These are phyloP conservation scores for Hanseniaspora guilliermondii DNA, from an alignment of 805 yeast species.

Conservation along the genomic window DNA sequence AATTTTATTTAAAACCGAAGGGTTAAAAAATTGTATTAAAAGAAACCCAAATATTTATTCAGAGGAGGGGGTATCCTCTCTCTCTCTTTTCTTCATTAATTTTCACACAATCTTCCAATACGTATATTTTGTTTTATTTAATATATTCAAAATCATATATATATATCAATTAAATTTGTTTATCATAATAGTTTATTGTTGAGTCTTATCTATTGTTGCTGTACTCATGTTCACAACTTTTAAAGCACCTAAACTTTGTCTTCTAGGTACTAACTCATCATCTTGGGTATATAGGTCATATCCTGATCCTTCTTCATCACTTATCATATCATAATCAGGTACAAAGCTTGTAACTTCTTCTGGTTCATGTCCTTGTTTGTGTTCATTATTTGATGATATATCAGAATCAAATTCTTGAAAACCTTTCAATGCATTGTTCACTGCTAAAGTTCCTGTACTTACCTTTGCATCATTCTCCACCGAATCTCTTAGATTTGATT, in stretches of 20 bases:
- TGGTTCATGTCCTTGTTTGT: neutral
- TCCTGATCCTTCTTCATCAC: neutral
- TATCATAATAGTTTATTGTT: neutral
- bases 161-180: no score
- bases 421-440: conserved; percentile 15
- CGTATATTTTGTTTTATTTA: no score
- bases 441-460: conserved; percentile 8
- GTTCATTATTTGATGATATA: conserved; percentile 9
- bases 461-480: neutral
- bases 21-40: no score
- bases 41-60: no score
- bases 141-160: no score
- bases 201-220: neutral
- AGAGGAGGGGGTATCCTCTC: no score
- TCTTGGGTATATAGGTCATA: neutral
- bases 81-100: no score
- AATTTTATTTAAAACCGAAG: no score
- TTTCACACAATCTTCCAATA: no score
- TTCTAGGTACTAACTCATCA: conserved; percentile 14
- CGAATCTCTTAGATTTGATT: conserved; percentile 5
- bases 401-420: conserved; percentile 16
- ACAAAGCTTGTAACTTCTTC: neutral
- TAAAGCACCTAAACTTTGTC: neutral
- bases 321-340: conserved; percentile 7
- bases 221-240: conserved; percentile 10